Evolutionary conservation across 2,329 filamentous ascomycete genomes (phyloP), one percentile per base, ranked within the genome.

Genomic region (Ceratocystiopsis sp.): DNA sequence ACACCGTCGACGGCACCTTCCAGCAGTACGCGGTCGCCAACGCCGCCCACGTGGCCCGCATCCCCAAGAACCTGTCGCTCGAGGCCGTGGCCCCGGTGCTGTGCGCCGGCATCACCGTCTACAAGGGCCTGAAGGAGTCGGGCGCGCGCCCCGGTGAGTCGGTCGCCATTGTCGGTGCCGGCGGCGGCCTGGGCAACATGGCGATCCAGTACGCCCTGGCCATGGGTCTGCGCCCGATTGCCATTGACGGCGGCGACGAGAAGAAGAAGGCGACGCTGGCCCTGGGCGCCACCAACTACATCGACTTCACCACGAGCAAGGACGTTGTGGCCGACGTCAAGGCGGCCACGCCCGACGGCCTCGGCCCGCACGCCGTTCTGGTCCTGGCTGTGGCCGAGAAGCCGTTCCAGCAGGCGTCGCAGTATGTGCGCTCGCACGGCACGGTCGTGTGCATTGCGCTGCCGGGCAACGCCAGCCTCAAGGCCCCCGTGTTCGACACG

Each of bases 321-420:
- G 80, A 94, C 62, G 62, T 95, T 21, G 80, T 93, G 52, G 74
- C 75, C 52, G 84, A 93, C 51, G 87, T 95, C 50, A 84, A 86
- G 67, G 77, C 75, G 39, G 78, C 79, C 25, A 93, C 84, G 1
- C 64, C 74, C 25, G 85, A 89, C 53, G 84, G 84, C 17, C 71
- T 84, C 15, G 89, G 89, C 42, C 86, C 87, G 6, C 82, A 93
- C 55, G 87, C 85, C 35, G 86, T 89, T 48, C 69, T 95, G 51
- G 70, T 95, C 38, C 75, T 95, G 47, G 87, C 89, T 48, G 86
- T 84, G 42, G 74, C 69, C 53, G 87, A 95, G 72, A 84, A 80
- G 68, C 89, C 89, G 43, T 95, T 95, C 78, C 85, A 94, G 66
- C 87, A 95, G 67, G 89, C 89, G 37, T 78, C 84, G 40, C 78